phyloP scores from a whole-genome alignment of 1,139 yeast genomes.

The Hyphopichia fennica region DNA sequence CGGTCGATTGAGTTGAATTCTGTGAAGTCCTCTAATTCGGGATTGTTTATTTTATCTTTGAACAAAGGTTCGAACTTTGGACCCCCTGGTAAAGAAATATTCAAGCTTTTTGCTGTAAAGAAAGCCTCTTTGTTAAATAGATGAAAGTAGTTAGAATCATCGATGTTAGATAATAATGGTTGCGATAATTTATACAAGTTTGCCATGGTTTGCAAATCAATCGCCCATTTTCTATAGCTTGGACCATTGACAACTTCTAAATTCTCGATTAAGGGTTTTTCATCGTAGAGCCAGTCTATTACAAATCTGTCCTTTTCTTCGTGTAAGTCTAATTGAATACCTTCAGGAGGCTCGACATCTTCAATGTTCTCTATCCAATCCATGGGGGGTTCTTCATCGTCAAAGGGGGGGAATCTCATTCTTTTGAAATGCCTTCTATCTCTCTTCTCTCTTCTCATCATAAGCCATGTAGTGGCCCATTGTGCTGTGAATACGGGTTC shows the following conservation, averaged over 20 bases:
- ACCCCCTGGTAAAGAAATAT: slow-evolving; percentile 89
- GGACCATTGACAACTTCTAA: slow-evolving; percentile 62
- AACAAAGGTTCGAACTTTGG: slow-evolving; percentile 93
- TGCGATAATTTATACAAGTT: slow-evolving; percentile 64
- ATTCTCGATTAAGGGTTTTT: slow-evolving; percentile 68
- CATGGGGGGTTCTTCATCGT: slow-evolving; percentile 94
- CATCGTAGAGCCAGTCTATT: slow-evolving; percentile 79
- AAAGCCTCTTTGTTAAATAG: slow-evolving; percentile 77
- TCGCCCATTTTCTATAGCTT: slow-evolving; percentile 72
- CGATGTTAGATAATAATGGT: slow-evolving; percentile 62
- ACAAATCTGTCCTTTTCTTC: slow-evolving; percentile 59
- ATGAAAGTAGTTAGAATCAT: slow-evolving; percentile 60
- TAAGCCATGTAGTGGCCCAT: slow-evolving; percentile 92
- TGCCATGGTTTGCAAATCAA: slow-evolving; percentile 63
- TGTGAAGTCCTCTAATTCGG: slow-evolving; percentile 73
- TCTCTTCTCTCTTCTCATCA: slow-evolving; percentile 91
- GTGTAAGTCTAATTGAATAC: slow-evolving; percentile 65
- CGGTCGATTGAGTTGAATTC: slow-evolving; percentile 90
- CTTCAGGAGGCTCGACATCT: slow-evolving; percentile 67
- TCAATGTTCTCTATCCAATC: slow-evolving; percentile 80
- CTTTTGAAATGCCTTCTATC: slow-evolving; percentile 89
- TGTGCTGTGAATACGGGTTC: slow-evolving; percentile 92
- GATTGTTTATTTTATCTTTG: slow-evolving; percentile 55
- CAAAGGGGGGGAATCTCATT: slow-evolving; percentile 93
- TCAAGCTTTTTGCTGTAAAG: slow-evolving; percentile 87